Evolutionary conservation across 495 filamentous ascomycete species (phyloP), one percentile per base, ranked within the genome.

Genomic region (Penicillium goetzii): DNA sequence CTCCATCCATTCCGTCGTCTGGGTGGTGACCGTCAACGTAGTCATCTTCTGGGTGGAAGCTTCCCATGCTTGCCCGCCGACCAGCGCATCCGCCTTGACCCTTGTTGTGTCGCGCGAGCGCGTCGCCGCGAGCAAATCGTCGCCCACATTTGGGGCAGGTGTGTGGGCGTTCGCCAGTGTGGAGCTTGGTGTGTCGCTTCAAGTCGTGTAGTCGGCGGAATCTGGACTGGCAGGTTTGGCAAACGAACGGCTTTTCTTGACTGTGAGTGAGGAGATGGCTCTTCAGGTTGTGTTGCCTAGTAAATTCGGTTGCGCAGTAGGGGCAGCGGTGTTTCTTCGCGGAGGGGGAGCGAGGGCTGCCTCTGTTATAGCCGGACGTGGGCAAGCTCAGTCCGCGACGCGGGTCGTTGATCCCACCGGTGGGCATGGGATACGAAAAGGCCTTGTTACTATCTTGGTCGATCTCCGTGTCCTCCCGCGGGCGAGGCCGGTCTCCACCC

Each of bases 261-360:
- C 94, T 97, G 72, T 99, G 95, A 0, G 95, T 99, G 61, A 99
- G 85, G 36, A 99, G 85, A 79, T 99, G 95, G 63, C 92, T 97
- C 76, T 99, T 99, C n/a, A 99, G 85, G 66, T 99, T 99, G 72
- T 99, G 95, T 72, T 98, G 96, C 11, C 95, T 85, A 11, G 95
- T 99, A 68, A 99, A 99, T 68, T 96, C 94, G 9, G 96, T 97
- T 4, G 91, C 83, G 80, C 95, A 99, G 75, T 96, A 97, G 3
- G 90, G 92, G 69, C 95, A 99, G 63, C 93, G 96, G 77, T 99
- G 94, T 67, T 95, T 95, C 76, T 96, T 97, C 25, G 85, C 82
- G 9, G 90, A 89, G 7, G 88, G 85, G n/a, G 93, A 87, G 72
- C 87, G 83, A 61, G 85, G 81, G 64, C 85, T 86, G 59, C 82